Conservation (phyloP, 192 early-diverging fungal species). For the Gonapodya prolifera region DNA sequence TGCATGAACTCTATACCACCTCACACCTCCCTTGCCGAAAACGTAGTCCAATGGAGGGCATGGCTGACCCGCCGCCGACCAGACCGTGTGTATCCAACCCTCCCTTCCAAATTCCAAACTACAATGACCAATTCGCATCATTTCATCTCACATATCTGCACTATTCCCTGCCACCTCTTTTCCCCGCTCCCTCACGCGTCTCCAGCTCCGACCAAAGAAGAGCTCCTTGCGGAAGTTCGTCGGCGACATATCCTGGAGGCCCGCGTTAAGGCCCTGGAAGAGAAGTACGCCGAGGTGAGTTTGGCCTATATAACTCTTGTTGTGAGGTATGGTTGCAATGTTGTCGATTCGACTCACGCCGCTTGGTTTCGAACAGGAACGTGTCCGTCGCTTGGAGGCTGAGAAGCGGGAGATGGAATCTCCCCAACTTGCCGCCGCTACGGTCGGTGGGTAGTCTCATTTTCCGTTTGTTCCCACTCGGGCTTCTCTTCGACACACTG, state of each 20-base stretch:
- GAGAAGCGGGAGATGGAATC: neutral
- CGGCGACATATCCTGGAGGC: neutral
- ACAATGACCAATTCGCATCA: no score
- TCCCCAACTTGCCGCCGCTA: neutral
- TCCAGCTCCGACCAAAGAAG: neutral
- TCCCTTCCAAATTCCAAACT: no score
- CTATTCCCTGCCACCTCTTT: neutral
- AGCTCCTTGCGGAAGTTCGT: neutral
- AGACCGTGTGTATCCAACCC: neutral
- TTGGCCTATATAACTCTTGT: neutral
- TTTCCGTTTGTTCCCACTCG: no score
- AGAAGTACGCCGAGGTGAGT: neutral
- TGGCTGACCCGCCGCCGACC: neutral
- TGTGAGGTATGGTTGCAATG: neutral
- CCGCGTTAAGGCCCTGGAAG: neutral
- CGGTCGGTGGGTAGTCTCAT: no score
- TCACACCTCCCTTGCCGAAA: no score
- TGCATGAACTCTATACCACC: no score
- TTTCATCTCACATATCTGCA: no score
- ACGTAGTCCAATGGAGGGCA: slow-evolving; percentile 5
- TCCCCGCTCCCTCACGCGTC: neutral
- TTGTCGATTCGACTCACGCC: neutral
- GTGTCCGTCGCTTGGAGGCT: neutral
- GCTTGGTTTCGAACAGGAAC: neutral
- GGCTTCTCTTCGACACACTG: neutral